phyloP scores from a whole-genome alignment of 2,329 filamentous ascomycete genomes.

The Xylariaceae sp. region DNA sequence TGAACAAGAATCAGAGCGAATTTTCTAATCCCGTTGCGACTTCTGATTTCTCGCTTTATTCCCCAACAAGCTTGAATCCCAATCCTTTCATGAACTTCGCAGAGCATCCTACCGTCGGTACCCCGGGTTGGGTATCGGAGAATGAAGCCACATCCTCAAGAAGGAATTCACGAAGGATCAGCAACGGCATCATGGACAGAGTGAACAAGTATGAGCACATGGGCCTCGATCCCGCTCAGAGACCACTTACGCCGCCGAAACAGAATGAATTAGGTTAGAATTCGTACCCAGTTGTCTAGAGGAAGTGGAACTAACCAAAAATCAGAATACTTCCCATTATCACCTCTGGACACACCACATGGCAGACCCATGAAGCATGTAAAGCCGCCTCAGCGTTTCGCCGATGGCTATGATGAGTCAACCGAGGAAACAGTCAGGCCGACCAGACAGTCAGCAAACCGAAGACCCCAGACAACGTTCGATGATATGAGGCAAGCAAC shows the following conservation, averaged over 20 bases:
- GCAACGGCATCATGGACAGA: slow-evolving; percentile 58
- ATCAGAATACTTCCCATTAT: slow-evolving; percentile 61
- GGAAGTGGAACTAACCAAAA: slow-evolving; percentile 19
- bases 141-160: slow-evolving; percentile 41
- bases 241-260: slow-evolving; percentile 59
- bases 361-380: slow-evolving; percentile 42
- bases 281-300: not conserved
- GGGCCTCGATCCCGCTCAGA: slow-evolving; percentile 40
- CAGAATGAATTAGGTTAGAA: slow-evolving; percentile 58
- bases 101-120: too few relatives aligned
- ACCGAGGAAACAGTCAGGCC: slow-evolving; percentile 66
- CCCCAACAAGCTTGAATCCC: slow-evolving; percentile 45
- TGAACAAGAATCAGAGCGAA: slow-evolving; percentile 45
- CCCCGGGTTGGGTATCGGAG: slow-evolving; percentile 51
- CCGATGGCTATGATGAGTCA: slow-evolving; percentile 60
- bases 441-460: slow-evolving; percentile 39
- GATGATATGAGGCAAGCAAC: slow-evolving; percentile 56
- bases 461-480: slow-evolving; percentile 49
- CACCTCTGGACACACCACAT: slow-evolving; percentile 62
- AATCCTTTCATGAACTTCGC: slow-evolving; percentile 47
- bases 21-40: slow-evolving; percentile 40
- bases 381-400: slow-evolving; percentile 47
- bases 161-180: slow-evolving; percentile 48
- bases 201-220: slow-evolving; percentile 57
- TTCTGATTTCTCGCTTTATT: slow-evolving; percentile 50